Evolutionary conservation across 257 asterid species (phyloP), one percentile per base, ranked within the genome.

Genomic region (Solanum chiquidenum): DNA sequence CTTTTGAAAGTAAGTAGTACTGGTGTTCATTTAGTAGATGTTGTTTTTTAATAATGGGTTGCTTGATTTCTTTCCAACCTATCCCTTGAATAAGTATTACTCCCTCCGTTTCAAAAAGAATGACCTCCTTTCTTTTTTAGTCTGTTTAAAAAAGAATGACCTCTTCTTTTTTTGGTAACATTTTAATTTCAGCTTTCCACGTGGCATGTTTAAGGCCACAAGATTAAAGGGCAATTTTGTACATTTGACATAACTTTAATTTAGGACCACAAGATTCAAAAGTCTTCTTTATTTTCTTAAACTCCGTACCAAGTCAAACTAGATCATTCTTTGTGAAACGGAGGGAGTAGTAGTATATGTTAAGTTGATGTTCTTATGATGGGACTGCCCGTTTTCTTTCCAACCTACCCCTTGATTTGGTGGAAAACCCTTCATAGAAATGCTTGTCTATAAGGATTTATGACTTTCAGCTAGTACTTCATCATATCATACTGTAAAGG

Each of bases 1-100:
- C 98, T 97, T 89, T 84, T 96, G 88, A 96, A 94, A 99, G 99
- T 96, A 91, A 62, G 83, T 76, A 42, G 88, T 76, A 34, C 29
- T 38, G 58, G 37, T 66, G 52, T 46, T 82, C 73, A 77, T 64
- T 46, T 82, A 31, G 86, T 49, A 49, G 27, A 31, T 44, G n/a
- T 18, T 46, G 18, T 46, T 42, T 27, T 29, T 79, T 13, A 14
- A 29, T 29, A 25, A 80, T 80, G 85, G 18, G 27, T 27, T 80
- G 14, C 25, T 13, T 27, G 27, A 18, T 27, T 27, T 13, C 37
- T 13, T 5, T 42, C 64, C 38, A 77, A 46, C 27, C 85, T 18
- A 46, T 18, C 40, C 25, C 25, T 79, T 42, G 84, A 46, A 98
- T 94, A 90, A 62, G 77, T 76, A 33, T 88, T 85, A 33, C 40